Base-by-base conservation (phyloP, 2,329 filamentous ascomycete species). In the Cadophora sp. region DNA sequence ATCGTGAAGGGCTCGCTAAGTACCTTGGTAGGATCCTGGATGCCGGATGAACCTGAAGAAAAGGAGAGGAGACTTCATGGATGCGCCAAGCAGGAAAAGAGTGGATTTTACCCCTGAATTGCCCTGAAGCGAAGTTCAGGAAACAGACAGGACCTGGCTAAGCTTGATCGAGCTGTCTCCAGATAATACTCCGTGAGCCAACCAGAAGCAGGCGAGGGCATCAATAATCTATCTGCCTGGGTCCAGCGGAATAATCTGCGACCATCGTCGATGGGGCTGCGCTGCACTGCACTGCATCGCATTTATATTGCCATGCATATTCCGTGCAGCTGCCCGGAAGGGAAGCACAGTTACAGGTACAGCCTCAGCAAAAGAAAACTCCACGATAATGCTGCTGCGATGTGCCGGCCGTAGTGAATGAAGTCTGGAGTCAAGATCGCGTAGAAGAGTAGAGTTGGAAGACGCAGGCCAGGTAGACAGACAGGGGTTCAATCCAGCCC, bases 61-160 rank as follows among this genome's bases (percentile, higher is more conserved):
- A 24, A 33, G 41, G 18, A 16, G 41, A 45, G 50, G 50, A 53
- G 3, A 8, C 27, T 30, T 30, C 27, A 30, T 30, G 27, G 27
- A 30, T 30, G 27, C 27, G 27, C 27, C 24, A 33, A n/a, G 50
- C 27, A n/a, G 4, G 8, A 53, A 27, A 39, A 39, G 33, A 39
- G 33, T 39, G 30, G 53, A 56, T 39, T n/a, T 13, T 20, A 56
- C 53, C 53, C 53, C 30, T 56, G 53, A 39, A 24, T 56, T 36
- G 53, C 18, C 24, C 50, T 56, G 53, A 14, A 56, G 3, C 9
- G 53, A 20, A 45, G 3, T n/a, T 18, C 16, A 18, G n/a, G 43
- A 14, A 11, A 43, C 41, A n/a, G 43, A 39, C 53, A 39, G 53
- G 18, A 56, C 7, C 18, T 39, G 33, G n/a, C 53, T 56, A 56